A percentile compares a stretch with the other conserved stretches of the same genome.
phyloP scores from a whole-genome alignment of 176 grass and related monocot genomes.

The Leersia perrieri region DNA sequence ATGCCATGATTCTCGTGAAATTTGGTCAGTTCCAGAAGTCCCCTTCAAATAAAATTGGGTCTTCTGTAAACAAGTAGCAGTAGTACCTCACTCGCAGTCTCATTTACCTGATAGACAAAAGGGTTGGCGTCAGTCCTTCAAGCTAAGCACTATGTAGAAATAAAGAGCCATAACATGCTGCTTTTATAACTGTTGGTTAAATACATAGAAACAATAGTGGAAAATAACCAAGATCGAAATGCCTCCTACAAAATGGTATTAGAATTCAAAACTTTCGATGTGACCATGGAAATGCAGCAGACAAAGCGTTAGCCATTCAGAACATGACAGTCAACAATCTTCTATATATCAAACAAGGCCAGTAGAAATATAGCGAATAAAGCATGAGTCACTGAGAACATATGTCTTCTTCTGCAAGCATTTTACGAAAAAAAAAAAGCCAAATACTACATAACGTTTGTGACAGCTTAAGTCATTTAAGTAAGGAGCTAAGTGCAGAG shows the following conservation, averaged over 20 bases:
- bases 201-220: neutral
- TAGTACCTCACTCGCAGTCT: conserved; percentile 5
- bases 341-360: neutral
- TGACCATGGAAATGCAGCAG: neutral
- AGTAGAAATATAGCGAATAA: neutral
- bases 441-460: neutral
- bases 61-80: conserved; percentile 5
- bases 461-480: neutral
- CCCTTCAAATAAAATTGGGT: neutral
- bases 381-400: neutral
- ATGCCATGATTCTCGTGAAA: neutral
- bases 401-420: neutral
- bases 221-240: neutral
- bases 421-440: neutral
- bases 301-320: neutral
- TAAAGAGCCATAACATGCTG: neutral
- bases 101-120: conserved; percentile 32
- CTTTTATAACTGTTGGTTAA: neutral
- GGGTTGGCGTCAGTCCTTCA: neutral
- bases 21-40: neutral
- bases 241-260: neutral
- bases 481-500: neutral
- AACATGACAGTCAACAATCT: neutral
- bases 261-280: neutral
- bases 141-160: neutral